Evolutionary conservation across 2,329 filamentous ascomycete species (phyloP).

Genomic region (Aureobasidium melanogenum): DNA sequence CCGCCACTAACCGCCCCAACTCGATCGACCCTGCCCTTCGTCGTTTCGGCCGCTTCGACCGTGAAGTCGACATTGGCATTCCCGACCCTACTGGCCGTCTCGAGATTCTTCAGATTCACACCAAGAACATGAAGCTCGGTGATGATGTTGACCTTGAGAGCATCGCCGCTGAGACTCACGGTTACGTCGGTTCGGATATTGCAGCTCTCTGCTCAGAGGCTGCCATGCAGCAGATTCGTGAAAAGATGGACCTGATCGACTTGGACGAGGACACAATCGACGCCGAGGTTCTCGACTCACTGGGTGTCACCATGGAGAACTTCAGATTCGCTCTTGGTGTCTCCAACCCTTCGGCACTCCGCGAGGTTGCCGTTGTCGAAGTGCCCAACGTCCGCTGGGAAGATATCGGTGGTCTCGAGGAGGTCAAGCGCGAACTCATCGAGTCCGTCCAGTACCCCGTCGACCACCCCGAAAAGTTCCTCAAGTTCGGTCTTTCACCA

Average conservation of each 20-base stretch:
- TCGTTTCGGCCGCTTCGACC: conserved; percentile 97
- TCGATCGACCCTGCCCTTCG: conserved; percentile 96
- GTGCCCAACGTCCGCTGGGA: conserved; percentile 99
- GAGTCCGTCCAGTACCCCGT: conserved; percentile 98
- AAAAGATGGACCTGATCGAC: conserved; percentile 99
- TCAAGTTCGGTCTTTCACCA: conserved; percentile 97
- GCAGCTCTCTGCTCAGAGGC: conserved; percentile 97
- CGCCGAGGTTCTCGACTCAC: conserved; percentile 92
- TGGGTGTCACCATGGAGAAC: conserved; percentile 99
- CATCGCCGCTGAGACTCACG: conserved; percentile 95
- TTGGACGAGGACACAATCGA: conserved; percentile 98
- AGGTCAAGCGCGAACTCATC: conserved; percentile 98
- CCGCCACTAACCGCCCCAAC: conserved; percentile 96
- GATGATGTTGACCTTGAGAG: conserved; percentile 96
- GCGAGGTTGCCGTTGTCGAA: conserved; percentile 97
- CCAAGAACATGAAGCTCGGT: conserved; percentile 99
- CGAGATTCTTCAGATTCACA: conserved; percentile 98
- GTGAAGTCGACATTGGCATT: conserved; percentile 96
- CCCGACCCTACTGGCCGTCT: conserved; percentile 96
- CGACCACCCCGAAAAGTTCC: conserved; percentile 98
- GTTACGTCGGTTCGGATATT: conserved; percentile 97
- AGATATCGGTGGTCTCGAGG: conserved; percentile 96
- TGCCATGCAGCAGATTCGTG: conserved; percentile 99
- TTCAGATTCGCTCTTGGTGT: conserved; percentile 98
- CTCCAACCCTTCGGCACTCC: conserved; percentile 95